Conservation (phyloP, 306 rosid species). For the Malus sylvestris region DNA sequence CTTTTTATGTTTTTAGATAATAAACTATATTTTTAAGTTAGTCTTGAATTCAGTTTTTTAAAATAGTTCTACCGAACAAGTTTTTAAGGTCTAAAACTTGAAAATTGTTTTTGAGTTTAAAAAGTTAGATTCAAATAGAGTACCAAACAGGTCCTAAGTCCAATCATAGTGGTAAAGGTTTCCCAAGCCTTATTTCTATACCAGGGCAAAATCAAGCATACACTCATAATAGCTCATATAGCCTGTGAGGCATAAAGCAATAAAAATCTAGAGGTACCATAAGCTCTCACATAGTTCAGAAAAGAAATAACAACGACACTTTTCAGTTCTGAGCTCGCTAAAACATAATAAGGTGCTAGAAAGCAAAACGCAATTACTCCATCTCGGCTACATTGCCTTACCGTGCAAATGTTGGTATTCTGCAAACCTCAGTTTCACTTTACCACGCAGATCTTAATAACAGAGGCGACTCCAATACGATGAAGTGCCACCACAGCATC, state of each 20-base stretch:
- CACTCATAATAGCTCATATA: not conserved
- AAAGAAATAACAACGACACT: not conserved
- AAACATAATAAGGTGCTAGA: conserved; percentile 15
- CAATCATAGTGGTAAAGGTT: too few species aligned
- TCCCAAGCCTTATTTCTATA: not conserved
- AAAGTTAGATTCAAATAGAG: too few species aligned
- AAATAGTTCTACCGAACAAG: too few species aligned
- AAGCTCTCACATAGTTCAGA: conserved; percentile 8
- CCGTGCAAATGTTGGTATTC: conserved; percentile 9
- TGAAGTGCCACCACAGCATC: conserved; percentile 92
- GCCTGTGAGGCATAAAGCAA: conserved; percentile 1
- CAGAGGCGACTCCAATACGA: conserved; percentile 81
- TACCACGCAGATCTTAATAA: conserved; percentile 85
- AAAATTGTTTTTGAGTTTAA: too few species aligned
- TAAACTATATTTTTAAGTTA: too few species aligned
- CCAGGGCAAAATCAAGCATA: not conserved
- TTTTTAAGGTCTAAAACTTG: too few species aligned
- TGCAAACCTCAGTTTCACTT: conserved; percentile 29
- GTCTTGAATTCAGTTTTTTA: too few species aligned
- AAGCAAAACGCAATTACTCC: conserved; percentile 12
- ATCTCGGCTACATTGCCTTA: conserved; percentile 1
- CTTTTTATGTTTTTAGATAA: too few species aligned
- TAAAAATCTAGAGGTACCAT: conserved; percentile 1
- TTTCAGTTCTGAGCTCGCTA: conserved; percentile 20
- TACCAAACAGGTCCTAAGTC: too few species aligned